These are phyloP conservation scores for Megacollybia platyphylla DNA, from an alignment of 1,284 basidiomycete genomes.

Conservation along the genomic window DNA sequence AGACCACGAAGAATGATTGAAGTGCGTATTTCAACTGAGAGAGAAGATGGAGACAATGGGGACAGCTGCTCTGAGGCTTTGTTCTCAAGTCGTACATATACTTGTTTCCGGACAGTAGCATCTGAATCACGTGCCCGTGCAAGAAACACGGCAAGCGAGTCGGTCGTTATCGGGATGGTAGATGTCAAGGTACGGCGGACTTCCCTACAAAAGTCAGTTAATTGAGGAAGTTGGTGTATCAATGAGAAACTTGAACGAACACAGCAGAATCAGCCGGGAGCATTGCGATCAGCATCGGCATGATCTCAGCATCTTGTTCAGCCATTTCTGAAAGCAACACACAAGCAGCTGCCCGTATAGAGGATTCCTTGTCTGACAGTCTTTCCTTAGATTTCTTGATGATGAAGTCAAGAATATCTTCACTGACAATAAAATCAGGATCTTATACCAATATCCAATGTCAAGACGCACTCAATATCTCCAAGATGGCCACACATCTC, in stretches of 20 bases:
- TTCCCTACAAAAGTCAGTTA: slow-evolving; percentile 39
- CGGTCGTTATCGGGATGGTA: slow-evolving; percentile 56
- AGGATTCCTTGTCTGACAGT: slow-evolving; percentile 69
- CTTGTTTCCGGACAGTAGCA: slow-evolving; percentile 66
- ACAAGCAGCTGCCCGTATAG: slow-evolving; percentile 77
- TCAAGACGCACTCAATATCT: slow-evolving; percentile 64
- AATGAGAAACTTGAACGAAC: slow-evolving; percentile 32
- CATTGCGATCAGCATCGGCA: slow-evolving; percentile 63
- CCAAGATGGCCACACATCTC: slow-evolving; percentile 73
- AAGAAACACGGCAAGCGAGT: slow-evolving; percentile 52
- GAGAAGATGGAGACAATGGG: no score
- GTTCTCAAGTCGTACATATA: slow-evolving; percentile 31
- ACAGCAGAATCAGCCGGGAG: slow-evolving; percentile 71
- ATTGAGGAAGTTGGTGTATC: neutral
- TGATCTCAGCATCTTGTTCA: slow-evolving; percentile 52
- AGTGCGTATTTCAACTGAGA: slow-evolving; percentile 13
- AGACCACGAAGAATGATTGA: slow-evolving; percentile 65
- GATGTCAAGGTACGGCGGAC: slow-evolving; percentile 82
- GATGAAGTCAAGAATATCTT: neutral
- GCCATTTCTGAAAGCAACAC: slow-evolving; percentile 68
- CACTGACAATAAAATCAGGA: neutral
- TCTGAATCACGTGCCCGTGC: slow-evolving; percentile 85
- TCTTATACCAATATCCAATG: neutral
- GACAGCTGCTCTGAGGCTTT: neutral
- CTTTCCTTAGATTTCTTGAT: slow-evolving; percentile 1